Percentiles rank a stretch among this genome's conserved stretches.
Conservation (phyloP, 2,329 filamentous ascomycete genomes). For the Xylaria digitata region DNA sequence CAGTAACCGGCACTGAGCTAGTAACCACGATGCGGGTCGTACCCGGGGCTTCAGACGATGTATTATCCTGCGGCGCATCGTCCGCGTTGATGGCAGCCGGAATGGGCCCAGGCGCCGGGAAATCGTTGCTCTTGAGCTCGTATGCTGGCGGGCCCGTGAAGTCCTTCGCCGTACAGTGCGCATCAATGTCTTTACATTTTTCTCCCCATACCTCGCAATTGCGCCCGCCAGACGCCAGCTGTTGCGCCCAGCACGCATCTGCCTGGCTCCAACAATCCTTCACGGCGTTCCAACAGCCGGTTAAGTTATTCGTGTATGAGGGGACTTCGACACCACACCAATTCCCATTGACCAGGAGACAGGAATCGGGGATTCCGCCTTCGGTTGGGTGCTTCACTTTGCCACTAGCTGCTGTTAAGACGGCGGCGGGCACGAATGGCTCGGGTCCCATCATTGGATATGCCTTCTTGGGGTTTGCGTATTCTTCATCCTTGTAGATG, state of each 20-base stretch:
- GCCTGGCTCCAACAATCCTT: slow-evolving; percentile 68
- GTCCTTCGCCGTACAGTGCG: slow-evolving; percentile 54
- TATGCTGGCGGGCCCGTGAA: slow-evolving; percentile 59
- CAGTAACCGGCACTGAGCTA: slow-evolving; percentile 26
- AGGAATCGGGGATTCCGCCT: slow-evolving; percentile 65
- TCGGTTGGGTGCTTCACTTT: slow-evolving; percentile 44
- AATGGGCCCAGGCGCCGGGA: slow-evolving; percentile 29
- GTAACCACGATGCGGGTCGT: slow-evolving; percentile 23
- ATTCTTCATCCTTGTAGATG: slow-evolving; percentile 61
- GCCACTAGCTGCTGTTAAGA: slow-evolving; percentile 30
- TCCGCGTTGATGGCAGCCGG: slow-evolving; percentile 34
- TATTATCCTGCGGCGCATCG: slow-evolving; percentile 17
- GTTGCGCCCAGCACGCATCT: slow-evolving; percentile 65
- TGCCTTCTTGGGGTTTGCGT: slow-evolving; percentile 55
- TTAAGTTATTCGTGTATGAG: slow-evolving; percentile 61
- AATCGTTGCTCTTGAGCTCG: slow-evolving; percentile 34
- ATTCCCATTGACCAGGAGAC: slow-evolving; percentile 73
- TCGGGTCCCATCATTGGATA: slow-evolving; percentile 69
- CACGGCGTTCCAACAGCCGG: slow-evolving; percentile 68
- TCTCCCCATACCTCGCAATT: slow-evolving; percentile 71
- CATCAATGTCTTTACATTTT: slow-evolving; percentile 65
- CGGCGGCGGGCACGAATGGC: slow-evolving; percentile 46
- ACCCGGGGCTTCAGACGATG: slow-evolving; percentile 13
- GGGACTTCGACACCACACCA: slow-evolving; percentile 74
- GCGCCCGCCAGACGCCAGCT: slow-evolving; percentile 66